Base-by-base conservation (phyloP, 2,329 filamentous ascomycete species). In the Fusarium sp. region DNA sequence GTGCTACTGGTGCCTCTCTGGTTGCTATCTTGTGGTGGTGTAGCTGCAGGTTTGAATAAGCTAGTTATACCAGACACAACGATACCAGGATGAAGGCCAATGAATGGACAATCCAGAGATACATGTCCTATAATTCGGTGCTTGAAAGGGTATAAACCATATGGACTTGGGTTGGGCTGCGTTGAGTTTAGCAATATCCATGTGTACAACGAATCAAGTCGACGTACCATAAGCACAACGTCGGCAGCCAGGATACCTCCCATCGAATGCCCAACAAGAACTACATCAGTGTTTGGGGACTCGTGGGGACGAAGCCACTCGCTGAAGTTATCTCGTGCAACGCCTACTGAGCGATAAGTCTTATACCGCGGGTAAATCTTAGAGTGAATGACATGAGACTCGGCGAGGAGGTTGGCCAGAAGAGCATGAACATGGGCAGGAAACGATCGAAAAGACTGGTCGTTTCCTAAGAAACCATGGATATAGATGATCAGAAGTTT, bases 261-360 rank as follows among this genome's bases (percentile, higher is more conserved):
- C 90, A 98, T 96, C 47, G 94, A 97, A 81, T 98, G 95, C 2
- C 95, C 95, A 6, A 97, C 85, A 7, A 98, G 86, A 26, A 98
- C 87, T 6, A 97, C 87, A 84, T 98, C 95, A 3, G 94, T 95
- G 26, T 86, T 88, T 8, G 87, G 84, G 35, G 89, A 89, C 81
- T 96, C 92, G 77, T 97, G 94, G 12, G 94, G 94, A 66, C 88
- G 85, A 36, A 97, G 85, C 94, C 95, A 98, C 74, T 83, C 85
- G 79, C 94, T 96, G 80, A 98, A 97, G 79, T 94, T 93, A 79
- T 97, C 92, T 66, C 92, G 88, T 6, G 94, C 95, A 76, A 93
- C 87, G 26, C 91, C 87, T 62, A 95, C 90, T 42, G 90, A 87
- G 75, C 90, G 90, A 77, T 93, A 92, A 1, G 93, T 94, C 79